Evolutionary conservation across 306 rosid genomes (phyloP).

Genomic region (Dalbergia oliveri): DNA sequence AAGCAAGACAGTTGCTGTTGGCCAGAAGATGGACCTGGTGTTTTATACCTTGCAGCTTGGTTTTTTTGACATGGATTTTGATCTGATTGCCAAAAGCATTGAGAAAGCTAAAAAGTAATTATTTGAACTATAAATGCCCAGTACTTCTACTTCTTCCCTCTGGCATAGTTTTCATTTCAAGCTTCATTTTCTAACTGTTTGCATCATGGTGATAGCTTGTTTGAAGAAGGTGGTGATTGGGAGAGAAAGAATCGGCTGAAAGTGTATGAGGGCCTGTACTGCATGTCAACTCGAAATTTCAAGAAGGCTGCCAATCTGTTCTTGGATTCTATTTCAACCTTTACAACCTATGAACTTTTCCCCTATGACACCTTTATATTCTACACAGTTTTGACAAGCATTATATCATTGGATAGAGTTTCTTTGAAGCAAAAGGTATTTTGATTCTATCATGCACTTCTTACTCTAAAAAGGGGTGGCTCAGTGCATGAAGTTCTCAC

Average conservation of each 20-base stretch:
- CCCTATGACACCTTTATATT: constrained; percentile 92
- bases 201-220: constrained; percentile 67
- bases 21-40: constrained; percentile 98
- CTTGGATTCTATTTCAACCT: constrained; percentile 94
- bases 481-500: too few species aligned
- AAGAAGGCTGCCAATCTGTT: constrained; percentile 86
- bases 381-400: constrained; percentile 94
- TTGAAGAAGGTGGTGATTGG: constrained; percentile 99
- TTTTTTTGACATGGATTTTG: constrained; percentile 95
- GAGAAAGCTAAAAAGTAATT: constrained; percentile 86
- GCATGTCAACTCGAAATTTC: constrained; percentile 93
- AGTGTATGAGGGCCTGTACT: constrained; percentile 94
- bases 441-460: constrained; percentile 8
- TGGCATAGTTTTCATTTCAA: constrained; percentile 19
- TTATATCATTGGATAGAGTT: constrained; percentile 95
- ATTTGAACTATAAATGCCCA: constrained; percentile 10
- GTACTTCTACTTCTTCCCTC: not conserved
- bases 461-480: not conserved
- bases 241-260: constrained; percentile 95
- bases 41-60: constrained; percentile 92
- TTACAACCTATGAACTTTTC: constrained; percentile 90
- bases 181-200: constrained; percentile 47
- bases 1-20: constrained; percentile 96
- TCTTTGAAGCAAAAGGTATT: constrained; percentile 90
- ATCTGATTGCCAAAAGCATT: constrained; percentile 91